Evolutionary conservation across 257 asterid species (phyloP).

Genomic region (Ilex aquifolium): DNA sequence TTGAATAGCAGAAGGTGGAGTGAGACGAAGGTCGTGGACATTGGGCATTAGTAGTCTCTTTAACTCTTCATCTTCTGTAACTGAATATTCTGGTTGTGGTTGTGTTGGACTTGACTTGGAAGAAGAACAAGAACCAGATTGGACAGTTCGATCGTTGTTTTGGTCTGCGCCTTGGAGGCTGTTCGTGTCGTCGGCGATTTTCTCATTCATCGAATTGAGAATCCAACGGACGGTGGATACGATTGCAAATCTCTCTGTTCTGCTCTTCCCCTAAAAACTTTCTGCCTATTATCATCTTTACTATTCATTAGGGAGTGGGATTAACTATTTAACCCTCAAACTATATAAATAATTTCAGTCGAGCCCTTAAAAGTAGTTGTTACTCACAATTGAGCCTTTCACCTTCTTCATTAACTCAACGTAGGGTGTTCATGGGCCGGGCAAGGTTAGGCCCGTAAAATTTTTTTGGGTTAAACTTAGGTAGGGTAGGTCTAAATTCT

Average conservation of each 20-base stretch:
- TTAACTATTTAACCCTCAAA: no score
- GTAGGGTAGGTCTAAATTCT: no score
- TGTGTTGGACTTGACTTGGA: no score
- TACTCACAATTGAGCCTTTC: not conserved
- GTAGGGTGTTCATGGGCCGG: no score
- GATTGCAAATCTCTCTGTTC: not conserved
- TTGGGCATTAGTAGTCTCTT: conserved; percentile 59
- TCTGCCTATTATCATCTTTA: not conserved
- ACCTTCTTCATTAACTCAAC: not conserved
- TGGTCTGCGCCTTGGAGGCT: conserved; percentile 3
- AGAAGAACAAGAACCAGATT: not conserved
- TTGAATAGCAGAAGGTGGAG: conserved; percentile 68
- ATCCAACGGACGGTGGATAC: not conserved
- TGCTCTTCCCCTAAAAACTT: not conserved
- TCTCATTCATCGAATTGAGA: not conserved
- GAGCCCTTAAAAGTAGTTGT: not conserved
- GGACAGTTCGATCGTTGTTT: conserved; percentile 6
- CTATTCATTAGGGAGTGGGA: no score
- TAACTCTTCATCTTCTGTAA: conserved; percentile 40
- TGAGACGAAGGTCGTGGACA: conserved; percentile 46
- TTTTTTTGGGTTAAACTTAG: no score
- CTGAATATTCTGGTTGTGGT: not conserved
- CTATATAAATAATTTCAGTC: not conserved
- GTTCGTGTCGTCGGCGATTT: not conserved
- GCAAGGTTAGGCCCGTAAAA: no score